Conservation (phyloP, 805 yeast genomes). For the Cyberlindnera saturnus region DNA sequence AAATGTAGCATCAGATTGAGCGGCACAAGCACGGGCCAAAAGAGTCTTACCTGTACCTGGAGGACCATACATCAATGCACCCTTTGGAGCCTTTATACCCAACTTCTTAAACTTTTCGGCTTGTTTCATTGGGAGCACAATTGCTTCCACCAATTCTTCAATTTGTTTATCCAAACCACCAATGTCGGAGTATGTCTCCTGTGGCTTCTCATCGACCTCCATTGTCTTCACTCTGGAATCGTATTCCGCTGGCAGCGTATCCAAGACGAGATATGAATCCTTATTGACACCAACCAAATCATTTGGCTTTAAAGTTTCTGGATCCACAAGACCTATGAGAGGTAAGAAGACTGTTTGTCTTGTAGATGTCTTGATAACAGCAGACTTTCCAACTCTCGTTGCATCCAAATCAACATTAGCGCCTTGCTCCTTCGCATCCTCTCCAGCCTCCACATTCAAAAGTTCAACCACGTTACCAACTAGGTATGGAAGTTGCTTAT, state of each 20-base stretch:
- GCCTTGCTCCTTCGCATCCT: slow-evolving; percentile 78
- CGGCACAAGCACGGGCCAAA: slow-evolving; percentile 97
- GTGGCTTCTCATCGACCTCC: slow-evolving; percentile 99
- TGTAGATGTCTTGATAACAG: slow-evolving; percentile 95
- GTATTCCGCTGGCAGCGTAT: slow-evolving; percentile 93
- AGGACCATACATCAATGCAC: slow-evolving; percentile 98
- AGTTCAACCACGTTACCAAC: slow-evolving; percentile 97
- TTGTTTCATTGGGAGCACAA: slow-evolving; percentile 96
- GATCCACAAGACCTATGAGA: slow-evolving; percentile 90
- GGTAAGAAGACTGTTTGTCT: slow-evolving; percentile 97
- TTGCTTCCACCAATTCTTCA: slow-evolving; percentile 97
- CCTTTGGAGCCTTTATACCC: slow-evolving; percentile 97
- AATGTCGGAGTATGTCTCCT: slow-evolving; percentile 93
- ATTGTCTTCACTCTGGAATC: slow-evolving; percentile 97
- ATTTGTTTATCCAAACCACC: slow-evolving; percentile 98
- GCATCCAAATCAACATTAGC: slow-evolving; percentile 93
- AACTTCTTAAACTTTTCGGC: slow-evolving; percentile 90
- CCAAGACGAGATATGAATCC: slow-evolving; percentile 89
- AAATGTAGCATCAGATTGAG: slow-evolving; percentile 96
- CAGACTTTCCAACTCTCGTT: slow-evolving; percentile 90
- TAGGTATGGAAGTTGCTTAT: slow-evolving; percentile 89
- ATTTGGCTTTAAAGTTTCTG: slow-evolving; percentile 89
- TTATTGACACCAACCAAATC: slow-evolving; percentile 97
- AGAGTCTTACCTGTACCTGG: slow-evolving; percentile 99
- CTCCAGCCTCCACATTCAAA: slow-evolving; percentile 80